Evolutionary conservation across 2,329 filamentous ascomycete genomes (phyloP).

Genomic region (Arthrobotrys conoides): DNA sequence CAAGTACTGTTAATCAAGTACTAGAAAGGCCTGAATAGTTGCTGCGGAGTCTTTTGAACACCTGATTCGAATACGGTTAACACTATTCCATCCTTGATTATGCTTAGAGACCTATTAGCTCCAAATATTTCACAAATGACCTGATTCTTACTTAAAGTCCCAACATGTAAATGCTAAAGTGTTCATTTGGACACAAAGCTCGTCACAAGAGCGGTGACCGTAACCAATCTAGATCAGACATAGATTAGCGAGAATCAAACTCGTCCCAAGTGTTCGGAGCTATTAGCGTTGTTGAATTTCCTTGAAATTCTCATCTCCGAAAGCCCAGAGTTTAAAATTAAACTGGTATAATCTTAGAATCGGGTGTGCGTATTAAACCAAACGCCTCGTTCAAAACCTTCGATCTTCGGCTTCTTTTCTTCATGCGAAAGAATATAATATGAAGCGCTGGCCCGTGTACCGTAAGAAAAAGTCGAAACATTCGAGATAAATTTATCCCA

Average conservation of each 20-base stretch:
- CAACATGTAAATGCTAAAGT: not conserved
- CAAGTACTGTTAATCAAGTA: not conserved
- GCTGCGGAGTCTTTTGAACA: not conserved
- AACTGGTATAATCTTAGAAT: conserved; percentile 18
- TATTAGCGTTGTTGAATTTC: not conserved
- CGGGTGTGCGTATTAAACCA: not conserved
- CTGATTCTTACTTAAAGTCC: not conserved
- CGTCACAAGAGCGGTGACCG: conserved; percentile 26
- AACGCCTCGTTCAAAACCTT: conserved; percentile 5
- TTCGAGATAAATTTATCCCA: not conserved
- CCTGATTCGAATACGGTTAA: not conserved
- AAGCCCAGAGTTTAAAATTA: conserved; percentile 21
- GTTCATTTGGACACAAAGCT: conserved; percentile 2
- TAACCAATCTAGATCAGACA: conserved; percentile 32
- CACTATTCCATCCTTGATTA: conserved; percentile 10
- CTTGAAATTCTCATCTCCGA: conserved; percentile 15
- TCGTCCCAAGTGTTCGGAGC: conserved; percentile 1
- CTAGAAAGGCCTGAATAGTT: not conserved
- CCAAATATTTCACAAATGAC: conserved; percentile 10
- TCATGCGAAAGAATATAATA: not conserved
- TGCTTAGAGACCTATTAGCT: not conserved
- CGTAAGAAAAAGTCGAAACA: not conserved
- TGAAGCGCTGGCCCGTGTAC: conserved; percentile 6
- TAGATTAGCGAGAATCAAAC: conserved; percentile 33
- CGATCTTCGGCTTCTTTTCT: conserved; percentile 5